phyloP scores from a whole-genome alignment of 2,329 filamentous ascomycete genomes.

The Cercospora zeae-maydis region DNA sequence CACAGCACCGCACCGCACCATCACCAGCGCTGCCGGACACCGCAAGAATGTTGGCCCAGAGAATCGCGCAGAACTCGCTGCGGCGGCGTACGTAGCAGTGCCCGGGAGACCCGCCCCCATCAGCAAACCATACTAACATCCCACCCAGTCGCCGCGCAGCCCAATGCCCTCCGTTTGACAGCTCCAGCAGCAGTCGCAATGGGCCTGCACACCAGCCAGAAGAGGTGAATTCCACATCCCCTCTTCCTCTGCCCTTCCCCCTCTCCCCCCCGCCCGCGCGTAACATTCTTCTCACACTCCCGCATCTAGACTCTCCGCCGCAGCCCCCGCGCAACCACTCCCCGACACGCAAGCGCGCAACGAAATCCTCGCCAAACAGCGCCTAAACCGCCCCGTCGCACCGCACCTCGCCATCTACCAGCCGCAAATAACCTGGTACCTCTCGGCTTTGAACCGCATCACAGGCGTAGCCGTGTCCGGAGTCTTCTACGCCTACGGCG shows the following conservation, averaged over 20 bases:
- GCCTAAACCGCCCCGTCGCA: conserved; percentile 73
- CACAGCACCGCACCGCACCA: conserved; percentile 8
- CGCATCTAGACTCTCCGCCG: conserved; percentile 42
- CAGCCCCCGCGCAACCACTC: conserved; percentile 53
- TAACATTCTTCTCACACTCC: neutral
- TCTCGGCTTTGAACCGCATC: conserved; percentile 73
- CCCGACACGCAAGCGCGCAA: conserved; percentile 51
- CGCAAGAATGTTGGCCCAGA: conserved; percentile 45
- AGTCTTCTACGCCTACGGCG: conserved; percentile 72
- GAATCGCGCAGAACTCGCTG: conserved; percentile 44
- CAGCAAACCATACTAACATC: conserved; percentile 18
- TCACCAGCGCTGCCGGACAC: conserved; percentile 15
- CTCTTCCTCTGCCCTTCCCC: too few relatives aligned
- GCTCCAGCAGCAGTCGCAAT: conserved; percentile 44
- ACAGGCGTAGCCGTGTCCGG: conserved; percentile 72
- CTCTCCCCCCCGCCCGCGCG: too few relatives aligned
- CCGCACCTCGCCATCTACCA: conserved; percentile 86
- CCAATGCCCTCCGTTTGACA: conserved; percentile 46
- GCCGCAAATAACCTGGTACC: conserved; percentile 80
- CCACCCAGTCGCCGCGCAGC: conserved; percentile 42
- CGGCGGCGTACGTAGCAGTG: conserved; percentile 25
- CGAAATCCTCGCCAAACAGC: conserved; percentile 74
- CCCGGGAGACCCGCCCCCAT: neutral
- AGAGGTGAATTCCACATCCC: conserved; percentile 45
- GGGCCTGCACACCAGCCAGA: conserved; percentile 39